Evolutionary conservation across 805 yeast species (phyloP), one percentile per base, ranked within the genome.

Genomic region (Nakazawaea laoshanensis): DNA sequence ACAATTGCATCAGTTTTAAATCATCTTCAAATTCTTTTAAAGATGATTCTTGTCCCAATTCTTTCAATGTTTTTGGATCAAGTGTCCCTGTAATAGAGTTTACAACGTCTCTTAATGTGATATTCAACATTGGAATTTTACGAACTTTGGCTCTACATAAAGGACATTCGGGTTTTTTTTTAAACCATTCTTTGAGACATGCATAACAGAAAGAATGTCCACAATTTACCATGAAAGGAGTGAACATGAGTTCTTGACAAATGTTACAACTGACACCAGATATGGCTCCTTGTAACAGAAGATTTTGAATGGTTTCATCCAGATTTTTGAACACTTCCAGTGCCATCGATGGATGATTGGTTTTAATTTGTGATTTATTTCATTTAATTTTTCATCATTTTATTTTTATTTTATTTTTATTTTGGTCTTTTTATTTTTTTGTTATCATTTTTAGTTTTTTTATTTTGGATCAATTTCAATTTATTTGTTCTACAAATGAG

Each of bases 201-300:
- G 59, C 68, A 48, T 81, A 81, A 52, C 89, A 82, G 44, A 74
- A 80, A 19, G 80, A 70, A 48, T 82, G 92, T 2, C 89, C 89
- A 56, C 92, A 82, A 9, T 61, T 51, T 0, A 75, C 60, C 44
- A 72, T 58, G 44, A 75, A 71, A 2, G 92, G 89, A 2, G 68
- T 67, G 41, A 63, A 67, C 80, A 81, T 74, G 31, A 69, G 54
- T 33, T 81, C 89, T 22, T 77, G 75, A 46, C 92, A 82, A 8
- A 82, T 65, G 5, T 79, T 63, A 48, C 92, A 82, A 39, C 63
- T n/a, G n/a, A n/a, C n/a, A n/a, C n/a, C n/a, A n/a, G n/a, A n/a
- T n/a, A n/a, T n/a, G n/a, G n/a, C n/a, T n/a, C n/a, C n/a, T n/a
- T n/a, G n/a, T n/a, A n/a, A n/a, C n/a, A n/a, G n/a, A n/a, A n/a